Base-by-base conservation (phyloP, 139 green algal genomes). In the Chlamydomonas sp. region DNA sequence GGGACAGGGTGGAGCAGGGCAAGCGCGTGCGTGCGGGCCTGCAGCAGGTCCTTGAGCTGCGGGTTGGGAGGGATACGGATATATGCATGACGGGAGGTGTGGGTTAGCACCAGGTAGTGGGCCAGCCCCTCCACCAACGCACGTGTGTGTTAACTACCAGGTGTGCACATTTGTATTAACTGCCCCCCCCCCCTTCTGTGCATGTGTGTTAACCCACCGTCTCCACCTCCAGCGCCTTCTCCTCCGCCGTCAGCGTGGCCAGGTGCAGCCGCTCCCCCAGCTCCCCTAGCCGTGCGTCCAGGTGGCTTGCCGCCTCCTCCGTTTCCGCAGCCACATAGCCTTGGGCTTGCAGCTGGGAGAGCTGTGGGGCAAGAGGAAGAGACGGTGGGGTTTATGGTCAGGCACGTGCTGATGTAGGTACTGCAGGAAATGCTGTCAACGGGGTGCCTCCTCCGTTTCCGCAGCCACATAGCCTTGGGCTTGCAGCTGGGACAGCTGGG, bases 211-310 rank as follows among this genome's bases (percentile, higher is more conserved):
- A 4, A 4, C 88, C 57, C 62, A 90, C 89, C 85, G 84, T n/a
- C 18, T 88, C 63, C 60, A 79, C 31, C 82, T 89, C 86, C n/a
- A 85, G 69, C 16, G 71, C 3, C 71, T 79, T 71, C 75, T 93
- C 90, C 66, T 93, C 85, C 5, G 66, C 9, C 62, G 89, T 79
- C 66, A 93, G 74, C 78, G 85, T 72, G 5, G 79, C 57, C 74
- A 93, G 90, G 60, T 89, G 84, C 66, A 93, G 68, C 75, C 86
- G 79, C 49, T n/a, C 10, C 68, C 87, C 90, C 84, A 91, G 80
- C 68, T 93, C 90, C 0, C 64, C 60, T n/a, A 88, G 31, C 17
- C 84, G 84, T n/a, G 67, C 57, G 74, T 93, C 90, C 67, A 93
- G 77, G 12, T 31, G 15, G 20, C 83, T 74, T 7, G 75, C 63